Evolutionary conservation across 139 green algal genomes (phyloP).

Genomic region (Micractinium sp.): DNA sequence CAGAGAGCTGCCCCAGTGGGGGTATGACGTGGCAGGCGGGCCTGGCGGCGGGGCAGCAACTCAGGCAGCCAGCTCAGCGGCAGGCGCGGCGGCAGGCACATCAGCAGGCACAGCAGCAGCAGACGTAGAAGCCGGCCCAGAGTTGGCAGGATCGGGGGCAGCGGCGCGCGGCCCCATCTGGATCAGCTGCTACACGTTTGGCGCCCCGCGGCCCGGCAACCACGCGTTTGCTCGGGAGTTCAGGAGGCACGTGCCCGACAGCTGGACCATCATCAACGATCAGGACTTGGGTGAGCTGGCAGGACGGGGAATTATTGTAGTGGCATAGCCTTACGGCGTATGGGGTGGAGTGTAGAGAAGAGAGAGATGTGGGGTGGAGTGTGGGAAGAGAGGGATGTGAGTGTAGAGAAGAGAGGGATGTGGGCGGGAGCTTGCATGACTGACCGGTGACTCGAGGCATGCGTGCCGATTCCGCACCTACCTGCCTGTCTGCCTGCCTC

Average conservation of each 20-base stretch:
- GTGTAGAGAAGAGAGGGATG: too few relatives aligned
- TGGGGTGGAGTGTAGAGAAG: too few relatives aligned
- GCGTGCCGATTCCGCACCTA: too few relatives aligned
- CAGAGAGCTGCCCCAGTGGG: not conserved
- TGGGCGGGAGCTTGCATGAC: too few relatives aligned
- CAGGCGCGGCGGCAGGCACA: not conserved
- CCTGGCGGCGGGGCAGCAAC: not conserved
- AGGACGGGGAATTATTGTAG: too few relatives aligned
- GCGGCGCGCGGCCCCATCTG: not conserved
- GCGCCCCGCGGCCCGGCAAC: conserved; percentile 11
- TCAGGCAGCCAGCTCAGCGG: not conserved
- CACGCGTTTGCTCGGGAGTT: not conserved
- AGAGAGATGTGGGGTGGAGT: too few relatives aligned
- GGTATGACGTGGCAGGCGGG: not conserved
- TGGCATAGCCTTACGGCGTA: too few relatives aligned
- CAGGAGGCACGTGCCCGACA: not conserved
- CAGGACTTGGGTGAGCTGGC: conserved; percentile 9
- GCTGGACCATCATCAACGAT: conserved; percentile 8
- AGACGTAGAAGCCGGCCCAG: not conserved
- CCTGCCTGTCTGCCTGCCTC: not conserved
- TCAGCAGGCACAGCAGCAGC: not conserved
- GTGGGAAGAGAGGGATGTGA: too few relatives aligned
- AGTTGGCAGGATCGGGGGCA: not conserved
- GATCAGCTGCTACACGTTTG: not conserved
- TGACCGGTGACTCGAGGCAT: too few relatives aligned